A percentile compares a stretch with the other conserved stretches of the same genome.
Conservation (phyloP, 1,139 yeast species). For the Blastobotrys raffinosifermentans region DNA sequence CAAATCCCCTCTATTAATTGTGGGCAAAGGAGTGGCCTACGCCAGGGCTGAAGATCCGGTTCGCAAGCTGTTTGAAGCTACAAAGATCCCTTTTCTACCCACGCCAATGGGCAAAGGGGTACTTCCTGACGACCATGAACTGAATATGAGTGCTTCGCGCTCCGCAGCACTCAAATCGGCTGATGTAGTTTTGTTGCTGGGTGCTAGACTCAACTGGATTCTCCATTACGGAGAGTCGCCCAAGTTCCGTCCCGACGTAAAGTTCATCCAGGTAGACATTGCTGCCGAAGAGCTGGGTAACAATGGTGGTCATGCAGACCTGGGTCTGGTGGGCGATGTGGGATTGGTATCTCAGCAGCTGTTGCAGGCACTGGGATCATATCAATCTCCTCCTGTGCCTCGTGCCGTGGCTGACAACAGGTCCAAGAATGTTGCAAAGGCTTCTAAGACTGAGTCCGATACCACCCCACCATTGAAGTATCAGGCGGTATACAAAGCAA, state of each 20-base stretch:
- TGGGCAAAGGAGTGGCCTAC: constrained; percentile 61
- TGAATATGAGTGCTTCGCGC: constrained; percentile 55
- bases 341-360: constrained; percentile 39
- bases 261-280: constrained; percentile 51
- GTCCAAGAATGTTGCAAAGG: constrained; percentile 35
- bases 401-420: constrained; percentile 30
- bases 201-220: constrained; percentile 65
- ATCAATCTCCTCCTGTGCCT: constrained; percentile 34
- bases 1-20: constrained; percentile 45
- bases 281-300: constrained; percentile 49
- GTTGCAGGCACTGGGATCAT: constrained; percentile 15
- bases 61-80: constrained; percentile 36
- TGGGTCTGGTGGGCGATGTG: constrained; percentile 49
- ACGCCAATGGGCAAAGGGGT: constrained; percentile 78
- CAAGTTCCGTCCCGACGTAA: constrained; percentile 40
- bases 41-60: constrained; percentile 38
- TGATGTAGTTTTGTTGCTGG: constrained; percentile 51
- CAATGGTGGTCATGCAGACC: constrained; percentile 33
- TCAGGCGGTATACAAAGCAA: constrained; percentile 45
- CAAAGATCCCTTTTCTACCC: constrained; percentile 51
- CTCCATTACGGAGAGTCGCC: constrained; percentile 56
- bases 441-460: constrained; percentile 28
- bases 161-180: constrained; percentile 49
- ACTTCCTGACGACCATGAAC: constrained; percentile 41
- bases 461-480: constrained; percentile 38